Percentiles rank a stretch among this genome's conserved stretches.
These are phyloP conservation scores for Mycena crocata DNA, from an alignment of 768 basidiomycete genomes.

Conservation along the genomic window DNA sequence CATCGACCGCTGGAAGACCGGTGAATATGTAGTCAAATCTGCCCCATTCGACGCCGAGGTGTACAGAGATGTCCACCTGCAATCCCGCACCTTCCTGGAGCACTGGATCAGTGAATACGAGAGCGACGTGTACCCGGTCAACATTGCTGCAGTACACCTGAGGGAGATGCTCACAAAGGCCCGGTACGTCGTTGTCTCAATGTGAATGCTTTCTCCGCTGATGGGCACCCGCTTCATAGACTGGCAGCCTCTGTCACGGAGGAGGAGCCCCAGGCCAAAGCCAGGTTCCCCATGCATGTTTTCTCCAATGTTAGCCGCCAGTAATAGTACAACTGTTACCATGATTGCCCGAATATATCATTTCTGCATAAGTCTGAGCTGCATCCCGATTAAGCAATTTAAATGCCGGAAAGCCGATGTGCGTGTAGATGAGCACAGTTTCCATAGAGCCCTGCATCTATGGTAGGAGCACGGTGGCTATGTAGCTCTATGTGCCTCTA, in stretches of 20 bases:
- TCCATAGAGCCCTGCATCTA: not conserved
- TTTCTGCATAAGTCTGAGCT: not conserved
- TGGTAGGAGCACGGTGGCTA: not conserved
- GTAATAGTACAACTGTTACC: too few species aligned
- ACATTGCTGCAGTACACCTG: not conserved
- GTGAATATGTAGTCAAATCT: not conserved
- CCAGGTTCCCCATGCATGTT: too few species aligned
- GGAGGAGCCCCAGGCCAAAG: too few species aligned
- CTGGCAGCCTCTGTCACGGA: not conserved
- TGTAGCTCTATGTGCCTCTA: not conserved
- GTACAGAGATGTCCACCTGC: not conserved
- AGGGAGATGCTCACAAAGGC: constrained; percentile 7
- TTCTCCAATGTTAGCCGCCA: too few species aligned
- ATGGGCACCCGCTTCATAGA: not conserved
- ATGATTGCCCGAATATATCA: too few species aligned
- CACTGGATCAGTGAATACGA: not conserved
- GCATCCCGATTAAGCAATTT: not conserved
- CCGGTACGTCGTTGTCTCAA: not conserved
- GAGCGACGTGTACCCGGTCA: not conserved
- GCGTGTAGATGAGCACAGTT: not conserved
- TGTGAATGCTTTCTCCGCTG: not conserved
- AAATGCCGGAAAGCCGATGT: not conserved
- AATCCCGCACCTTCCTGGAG: not conserved
- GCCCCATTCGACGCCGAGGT: not conserved
- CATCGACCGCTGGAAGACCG: constrained; percentile 13